Evolutionary conservation across 1,284 basidiomycete species (phyloP), one percentile per base, ranked within the genome.

Genomic region (Prillingera fragicola): DNA sequence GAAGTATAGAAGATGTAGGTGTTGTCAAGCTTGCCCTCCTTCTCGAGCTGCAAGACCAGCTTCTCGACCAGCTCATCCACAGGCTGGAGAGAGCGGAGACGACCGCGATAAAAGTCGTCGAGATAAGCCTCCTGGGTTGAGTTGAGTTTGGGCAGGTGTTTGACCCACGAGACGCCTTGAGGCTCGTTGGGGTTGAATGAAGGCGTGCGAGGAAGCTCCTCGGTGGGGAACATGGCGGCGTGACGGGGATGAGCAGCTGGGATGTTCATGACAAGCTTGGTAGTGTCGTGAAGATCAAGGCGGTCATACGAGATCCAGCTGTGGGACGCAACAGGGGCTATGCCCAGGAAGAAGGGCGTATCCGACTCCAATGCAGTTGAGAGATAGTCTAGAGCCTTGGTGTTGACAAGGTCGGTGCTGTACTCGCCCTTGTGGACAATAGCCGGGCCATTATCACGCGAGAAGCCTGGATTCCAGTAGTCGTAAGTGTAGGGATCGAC

Each of bases 61-160:
- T 38, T 45, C 25, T 62, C 63, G 7, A 69, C 60, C 0, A 67
- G 42, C 57, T 66, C 63, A 44, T 69, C 63, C 0, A 69, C 61
- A 0, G 62, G 51, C 36, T 62, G 60, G 12, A 65, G 39, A 1
- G 59, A 21, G 4, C 61, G 50, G 26, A 69, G 38, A 1, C 66
- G 49, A 1, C 50, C 52, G 5, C 65, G 56, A 45, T 65, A 62
- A 34, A 60, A 67, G n/a, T 69, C 58, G 41, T 65, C 65, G n/a
- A 62, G 45, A 43, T 69, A 65, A 25, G 50, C 56, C 27, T 58
- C 53, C n/a, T 62, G 47, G 1, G 62, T 62, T 2, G 31, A 18
- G 34, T 69, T 66, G 14, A 65, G 48, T 41, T 59, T 50, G 1
- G 57, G 53, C 15, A 67, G 52, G 6, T 45, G 15, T 15, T 52